Conservation (phyloP, 2,329 filamentous ascomycete genomes). For the Paecilomyces dactylethromorphus region DNA sequence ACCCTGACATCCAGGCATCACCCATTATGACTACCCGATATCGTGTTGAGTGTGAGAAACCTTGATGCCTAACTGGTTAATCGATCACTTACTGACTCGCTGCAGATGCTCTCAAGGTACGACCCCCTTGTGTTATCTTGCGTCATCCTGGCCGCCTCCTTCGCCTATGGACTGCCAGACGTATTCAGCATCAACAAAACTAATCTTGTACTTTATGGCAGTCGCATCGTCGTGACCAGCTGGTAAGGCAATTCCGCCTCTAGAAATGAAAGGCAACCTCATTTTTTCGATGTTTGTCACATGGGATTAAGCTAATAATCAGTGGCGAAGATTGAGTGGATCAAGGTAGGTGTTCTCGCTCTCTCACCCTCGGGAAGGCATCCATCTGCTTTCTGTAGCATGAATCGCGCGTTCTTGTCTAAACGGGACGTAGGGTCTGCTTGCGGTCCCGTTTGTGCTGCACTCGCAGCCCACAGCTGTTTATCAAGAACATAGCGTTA, state of each 20-base stretch:
- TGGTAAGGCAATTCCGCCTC: slow-evolving; percentile 47
- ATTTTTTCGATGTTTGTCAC: neutral
- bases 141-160: neutral
- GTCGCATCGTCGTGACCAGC: slow-evolving; percentile 85
- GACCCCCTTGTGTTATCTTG: slow-evolving; percentile 10
- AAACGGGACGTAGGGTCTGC: slow-evolving; percentile 49
- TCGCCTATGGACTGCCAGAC: neutral
- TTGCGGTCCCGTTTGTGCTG: slow-evolving; percentile 93
- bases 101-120: slow-evolving; percentile 59
- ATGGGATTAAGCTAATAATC: neutral
- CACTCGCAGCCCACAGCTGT: slow-evolving; percentile 90
- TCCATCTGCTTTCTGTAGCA: slow-evolving; percentile 9
- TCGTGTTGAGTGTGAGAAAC: slow-evolving; percentile 62
- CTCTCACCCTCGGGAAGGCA: neutral
- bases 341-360: slow-evolving; percentile 55
- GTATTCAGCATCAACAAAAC: slow-evolving; percentile 7
- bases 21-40: slow-evolving; percentile 42
- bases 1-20: neutral
- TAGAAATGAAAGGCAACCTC: neutral
- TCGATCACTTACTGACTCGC: neutral
- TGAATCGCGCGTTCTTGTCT: neutral
- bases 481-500: slow-evolving; percentile 61
- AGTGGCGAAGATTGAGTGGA: slow-evolving; percentile 70
- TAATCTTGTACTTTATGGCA: slow-evolving; percentile 47
- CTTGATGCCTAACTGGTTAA: neutral